Evolutionary conservation across 208 protist species (phyloP).

Genomic region (Vickermania ingenoplastis): DNA sequence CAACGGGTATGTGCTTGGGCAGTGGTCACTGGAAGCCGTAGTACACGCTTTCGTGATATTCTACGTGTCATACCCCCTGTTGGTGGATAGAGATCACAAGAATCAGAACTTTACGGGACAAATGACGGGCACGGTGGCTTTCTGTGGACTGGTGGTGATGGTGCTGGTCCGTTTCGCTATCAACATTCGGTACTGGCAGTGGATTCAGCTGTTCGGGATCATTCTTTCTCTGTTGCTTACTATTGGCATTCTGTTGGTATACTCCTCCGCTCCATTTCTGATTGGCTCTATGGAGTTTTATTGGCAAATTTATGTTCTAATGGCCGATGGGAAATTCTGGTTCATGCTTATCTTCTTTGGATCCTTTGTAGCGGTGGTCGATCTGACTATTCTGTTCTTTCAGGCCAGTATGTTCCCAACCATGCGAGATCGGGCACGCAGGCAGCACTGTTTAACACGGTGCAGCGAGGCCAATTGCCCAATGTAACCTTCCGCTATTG

Average conservation of each 20-base stretch:
- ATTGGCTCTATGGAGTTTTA: constrained; percentile 53
- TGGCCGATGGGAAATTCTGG: constrained; percentile 62
- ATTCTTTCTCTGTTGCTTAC: constrained; percentile 37
- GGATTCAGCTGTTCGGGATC: constrained; percentile 50
- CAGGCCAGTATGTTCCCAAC: constrained; percentile 54
- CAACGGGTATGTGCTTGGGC: constrained; percentile 23
- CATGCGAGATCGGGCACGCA: constrained; percentile 36
- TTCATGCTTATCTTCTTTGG: constrained; percentile 56
- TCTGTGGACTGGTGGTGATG: constrained; percentile 60
- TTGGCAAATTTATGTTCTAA: constrained; percentile 56
- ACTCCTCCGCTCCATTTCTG: constrained; percentile 42
- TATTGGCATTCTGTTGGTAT: constrained; percentile 40
- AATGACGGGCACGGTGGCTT: constrained; percentile 49
- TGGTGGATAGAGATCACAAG: constrained; percentile 4
- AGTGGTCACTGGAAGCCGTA: constrained; percentile 57
- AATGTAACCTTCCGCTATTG: too few relatives aligned
- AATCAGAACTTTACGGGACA: constrained; percentile 27
- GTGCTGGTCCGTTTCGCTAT: constrained; percentile 57
- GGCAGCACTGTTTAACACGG: constrained; percentile 22
- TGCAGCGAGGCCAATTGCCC: constrained; percentile 1
- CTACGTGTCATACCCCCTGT: constrained; percentile 39
- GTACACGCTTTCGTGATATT: constrained; percentile 57
- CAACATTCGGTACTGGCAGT: constrained; percentile 70
- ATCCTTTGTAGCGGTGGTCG: constrained; percentile 30
- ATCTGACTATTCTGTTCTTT: constrained; percentile 43